Percentiles rank a stretch among this genome's conserved stretches.
Conservation (phyloP, 306 rosid species). For the Citrullus amarus region DNA sequence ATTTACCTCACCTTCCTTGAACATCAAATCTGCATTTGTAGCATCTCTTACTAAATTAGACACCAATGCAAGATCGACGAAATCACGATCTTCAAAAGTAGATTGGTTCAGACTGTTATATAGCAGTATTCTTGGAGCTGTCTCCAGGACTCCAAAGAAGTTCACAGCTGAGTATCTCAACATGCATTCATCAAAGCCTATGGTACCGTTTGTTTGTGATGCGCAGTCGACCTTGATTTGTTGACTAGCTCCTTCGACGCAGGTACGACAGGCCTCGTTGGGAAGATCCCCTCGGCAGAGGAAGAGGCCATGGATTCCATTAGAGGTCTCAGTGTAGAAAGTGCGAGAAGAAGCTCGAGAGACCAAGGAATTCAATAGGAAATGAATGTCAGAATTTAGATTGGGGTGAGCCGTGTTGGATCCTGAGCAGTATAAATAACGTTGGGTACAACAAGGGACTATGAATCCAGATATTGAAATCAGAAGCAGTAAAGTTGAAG, state of each 20-base stretch:
- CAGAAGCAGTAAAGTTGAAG: neutral
- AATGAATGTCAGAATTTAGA: neutral
- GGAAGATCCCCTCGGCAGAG: slow-evolving; percentile 18
- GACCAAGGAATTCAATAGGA: slow-evolving; percentile 6
- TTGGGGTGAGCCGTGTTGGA: neutral
- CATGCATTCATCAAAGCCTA: slow-evolving; percentile 11
- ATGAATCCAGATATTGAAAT: slow-evolving; percentile 1
- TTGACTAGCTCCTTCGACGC: slow-evolving; percentile 5
- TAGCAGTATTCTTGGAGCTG: neutral
- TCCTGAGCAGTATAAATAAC: neutral
- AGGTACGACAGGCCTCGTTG: neutral
- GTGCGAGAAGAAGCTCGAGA: slow-evolving; percentile 1
- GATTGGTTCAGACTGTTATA: neutral
- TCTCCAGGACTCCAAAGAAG: slow-evolving; percentile 7
- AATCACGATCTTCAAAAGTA: neutral
- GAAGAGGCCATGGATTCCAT: slow-evolving; percentile 11
- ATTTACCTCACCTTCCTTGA: neutral
- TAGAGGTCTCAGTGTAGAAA: slow-evolving; percentile 3
- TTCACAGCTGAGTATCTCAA: slow-evolving; percentile 5
- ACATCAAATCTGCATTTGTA: slow-evolving; percentile 1
- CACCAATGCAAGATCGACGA: slow-evolving; percentile 1
- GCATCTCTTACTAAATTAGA: slow-evolving; percentile 9
- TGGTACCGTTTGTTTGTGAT: neutral
- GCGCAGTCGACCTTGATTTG: neutral
- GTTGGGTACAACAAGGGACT: neutral